Percentiles rank a stretch among this genome's conserved stretches.
phyloP scores from a whole-genome alignment of 345 rosid species.

The Heritiera littoralis region DNA sequence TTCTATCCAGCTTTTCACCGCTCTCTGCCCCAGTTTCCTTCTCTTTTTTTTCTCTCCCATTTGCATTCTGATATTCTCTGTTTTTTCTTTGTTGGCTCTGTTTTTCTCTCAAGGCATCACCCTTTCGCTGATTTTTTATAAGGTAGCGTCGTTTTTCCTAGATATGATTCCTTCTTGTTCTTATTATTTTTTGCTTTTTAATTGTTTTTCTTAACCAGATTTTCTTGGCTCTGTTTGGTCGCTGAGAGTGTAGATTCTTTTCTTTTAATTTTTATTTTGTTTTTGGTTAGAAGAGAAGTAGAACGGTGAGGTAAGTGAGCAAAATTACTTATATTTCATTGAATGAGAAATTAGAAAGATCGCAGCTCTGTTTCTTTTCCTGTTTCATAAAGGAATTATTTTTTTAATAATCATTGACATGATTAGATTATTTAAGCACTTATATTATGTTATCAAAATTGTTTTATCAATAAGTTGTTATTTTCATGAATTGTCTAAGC shows the following conservation, averaged over 20 bases:
- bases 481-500: neutral
- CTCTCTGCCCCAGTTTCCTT: neutral
- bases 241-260: neutral
- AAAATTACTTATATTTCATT: neutral
- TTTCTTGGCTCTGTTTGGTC: neutral
- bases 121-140: constrained; percentile 12
- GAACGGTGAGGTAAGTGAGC: constrained; percentile 11
- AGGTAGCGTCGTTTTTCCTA: constrained; percentile 29
- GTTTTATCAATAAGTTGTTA: neutral
- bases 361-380: neutral
- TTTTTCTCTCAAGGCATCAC: constrained; percentile 30
- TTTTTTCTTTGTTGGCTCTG: constrained; percentile 18
- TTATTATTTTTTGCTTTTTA: neutral
- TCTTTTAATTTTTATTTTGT: neutral
- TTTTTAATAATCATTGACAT: neutral
- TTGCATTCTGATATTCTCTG: constrained; percentile 28
- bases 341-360: neutral
- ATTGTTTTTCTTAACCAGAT: neutral
- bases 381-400: neutral
- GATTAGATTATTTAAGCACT: neutral
- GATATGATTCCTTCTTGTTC: neutral
- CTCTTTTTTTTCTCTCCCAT: constrained; percentile 21
- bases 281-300: neutral
- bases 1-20: constrained; percentile 22
- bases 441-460: neutral